These are phyloP conservation scores for Boletus holoroseus DNA, from an alignment of 1,284 basidiomycete species.

Conservation along the genomic window DNA sequence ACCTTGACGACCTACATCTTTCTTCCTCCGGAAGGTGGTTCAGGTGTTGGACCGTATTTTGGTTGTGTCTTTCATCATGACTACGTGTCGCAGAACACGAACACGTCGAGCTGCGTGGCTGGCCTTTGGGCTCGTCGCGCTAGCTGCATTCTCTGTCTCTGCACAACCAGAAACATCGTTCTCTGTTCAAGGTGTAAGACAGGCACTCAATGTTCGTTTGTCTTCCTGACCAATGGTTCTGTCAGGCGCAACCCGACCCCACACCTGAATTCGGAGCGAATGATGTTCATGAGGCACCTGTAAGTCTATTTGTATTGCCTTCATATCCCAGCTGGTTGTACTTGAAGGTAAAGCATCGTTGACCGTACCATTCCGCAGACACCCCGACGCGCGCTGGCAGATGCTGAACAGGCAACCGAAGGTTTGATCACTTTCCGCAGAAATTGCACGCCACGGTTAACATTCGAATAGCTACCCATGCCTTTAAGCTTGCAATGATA, in stretches of 20 bases:
- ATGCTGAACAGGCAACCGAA: conserved; percentile 45
- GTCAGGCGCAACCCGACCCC: conserved; percentile 14
- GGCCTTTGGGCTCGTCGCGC: conserved; percentile 49
- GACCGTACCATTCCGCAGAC: conserved; percentile 15
- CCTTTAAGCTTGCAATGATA: conserved; percentile 64
- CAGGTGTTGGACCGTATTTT: neutral
- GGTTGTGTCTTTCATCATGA: conserved; percentile 12
- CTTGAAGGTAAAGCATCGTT: neutral
- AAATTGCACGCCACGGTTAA: conserved; percentile 3
- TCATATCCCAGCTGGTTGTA: neutral
- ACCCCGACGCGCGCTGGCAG: conserved; percentile 8
- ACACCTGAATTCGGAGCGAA: conserved; percentile 4
- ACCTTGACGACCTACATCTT: neutral
- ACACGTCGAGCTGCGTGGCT: conserved; percentile 57
- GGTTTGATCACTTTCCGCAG: conserved; percentile 32
- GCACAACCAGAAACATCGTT: conserved; percentile 32
- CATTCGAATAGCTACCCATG: conserved; percentile 49
- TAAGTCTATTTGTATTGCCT: conserved; percentile 7
- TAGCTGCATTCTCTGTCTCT: conserved; percentile 38
- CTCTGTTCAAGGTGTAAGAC: conserved; percentile 23
- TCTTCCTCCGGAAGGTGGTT: neutral
- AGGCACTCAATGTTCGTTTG: neutral
- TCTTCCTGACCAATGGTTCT: neutral
- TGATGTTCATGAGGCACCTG: conserved; percentile 17
- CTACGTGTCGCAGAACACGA: conserved; percentile 17